phyloP scores from a whole-genome alignment of 2,329 filamentous ascomycete species.

The Alternaria incomplexa region DNA sequence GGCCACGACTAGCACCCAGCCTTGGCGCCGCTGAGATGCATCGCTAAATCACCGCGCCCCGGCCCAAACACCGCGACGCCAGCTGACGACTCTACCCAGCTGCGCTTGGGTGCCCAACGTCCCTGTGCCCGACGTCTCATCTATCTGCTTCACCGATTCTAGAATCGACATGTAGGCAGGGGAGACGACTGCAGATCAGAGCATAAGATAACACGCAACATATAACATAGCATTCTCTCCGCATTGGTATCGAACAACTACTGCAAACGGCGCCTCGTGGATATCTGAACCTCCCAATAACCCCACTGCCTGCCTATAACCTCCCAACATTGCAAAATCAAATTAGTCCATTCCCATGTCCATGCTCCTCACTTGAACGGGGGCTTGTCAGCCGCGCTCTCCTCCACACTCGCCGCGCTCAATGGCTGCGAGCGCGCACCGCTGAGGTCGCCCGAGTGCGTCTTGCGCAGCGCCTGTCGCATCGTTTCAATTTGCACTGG shows the following conservation, averaged over 20 bases:
- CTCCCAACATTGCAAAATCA: conserved; percentile 1
- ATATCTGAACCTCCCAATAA: conserved; percentile 33
- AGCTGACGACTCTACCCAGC: background rate
- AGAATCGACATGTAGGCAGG: background rate
- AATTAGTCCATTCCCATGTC: background rate
- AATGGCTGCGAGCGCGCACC: conserved; percentile 49
- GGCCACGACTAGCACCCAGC: conserved; percentile 1
- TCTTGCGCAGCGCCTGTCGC: conserved; percentile 85
- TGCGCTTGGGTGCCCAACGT: conserved; percentile 7
- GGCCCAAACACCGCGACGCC: background rate
- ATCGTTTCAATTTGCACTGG: conserved; percentile 92
- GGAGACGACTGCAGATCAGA: background rate
- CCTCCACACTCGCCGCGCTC: conserved; percentile 48
- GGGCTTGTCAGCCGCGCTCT: conserved; percentile 38
- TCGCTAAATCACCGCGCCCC: conserved; percentile 3
- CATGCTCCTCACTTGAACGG: conserved; percentile 33
- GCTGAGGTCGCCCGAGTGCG: conserved; percentile 79
- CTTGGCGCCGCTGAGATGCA: background rate
- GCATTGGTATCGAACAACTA: background rate
- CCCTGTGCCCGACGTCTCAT: conserved; percentile 11
- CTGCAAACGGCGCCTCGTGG: conserved; percentile 24
- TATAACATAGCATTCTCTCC: background rate
- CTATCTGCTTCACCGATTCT: conserved; percentile 8
- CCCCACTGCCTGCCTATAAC: conserved; percentile 5
- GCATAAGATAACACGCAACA: background rate